Percentiles rank a stretch among this genome's conserved stretches.
phyloP scores from a whole-genome alignment of 441 rosid species.

The Biscutella laevigata region DNA sequence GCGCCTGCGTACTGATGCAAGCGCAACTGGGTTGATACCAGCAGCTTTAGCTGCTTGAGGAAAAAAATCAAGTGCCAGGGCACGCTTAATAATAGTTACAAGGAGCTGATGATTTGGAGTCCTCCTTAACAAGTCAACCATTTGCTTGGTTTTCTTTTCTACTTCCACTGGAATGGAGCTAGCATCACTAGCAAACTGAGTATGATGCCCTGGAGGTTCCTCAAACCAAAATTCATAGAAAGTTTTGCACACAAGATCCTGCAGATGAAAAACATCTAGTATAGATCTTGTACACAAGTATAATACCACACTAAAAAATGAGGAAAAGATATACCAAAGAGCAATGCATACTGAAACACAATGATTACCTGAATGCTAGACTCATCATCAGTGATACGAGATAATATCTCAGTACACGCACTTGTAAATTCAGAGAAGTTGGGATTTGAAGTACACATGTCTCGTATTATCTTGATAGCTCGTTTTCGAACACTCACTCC shows the following conservation, averaged over 20 bases:
- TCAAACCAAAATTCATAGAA: slow-evolving; percentile 99
- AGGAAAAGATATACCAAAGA: background rate
- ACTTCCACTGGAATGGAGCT: slow-evolving; percentile 91
- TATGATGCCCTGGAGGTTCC: slow-evolving; percentile 70
- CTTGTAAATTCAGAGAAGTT: slow-evolving; percentile 80
- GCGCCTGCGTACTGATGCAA: slow-evolving; percentile 82
- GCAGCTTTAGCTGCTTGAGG: slow-evolving; percentile 95
- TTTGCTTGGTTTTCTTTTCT: slow-evolving; percentile 90
- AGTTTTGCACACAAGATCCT: slow-evolving; percentile 99
- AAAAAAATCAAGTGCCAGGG: slow-evolving; percentile 87
- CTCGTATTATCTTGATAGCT: slow-evolving; percentile 90
- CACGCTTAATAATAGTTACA: slow-evolving; percentile 78
- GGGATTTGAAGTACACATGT: slow-evolving; percentile 86
- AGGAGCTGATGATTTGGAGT: slow-evolving; percentile 85
- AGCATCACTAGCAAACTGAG: slow-evolving; percentile 65
- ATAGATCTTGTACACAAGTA: slow-evolving; percentile 6
- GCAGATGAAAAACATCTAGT: slow-evolving; percentile 17
- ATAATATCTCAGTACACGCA: slow-evolving; percentile 89
- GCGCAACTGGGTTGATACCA: slow-evolving; percentile 82
- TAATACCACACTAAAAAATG: slow-evolving; percentile 1
- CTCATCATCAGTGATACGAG: slow-evolving; percentile 95
- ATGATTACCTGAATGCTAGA: slow-evolving; percentile 83
- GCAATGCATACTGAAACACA: slow-evolving; percentile 1
- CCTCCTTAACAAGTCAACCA: slow-evolving; percentile 73
- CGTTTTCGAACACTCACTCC: slow-evolving; percentile 98